Evolutionary conservation across 129 eudicot genomes (phyloP).

Genomic region (Tagetes patula): DNA sequence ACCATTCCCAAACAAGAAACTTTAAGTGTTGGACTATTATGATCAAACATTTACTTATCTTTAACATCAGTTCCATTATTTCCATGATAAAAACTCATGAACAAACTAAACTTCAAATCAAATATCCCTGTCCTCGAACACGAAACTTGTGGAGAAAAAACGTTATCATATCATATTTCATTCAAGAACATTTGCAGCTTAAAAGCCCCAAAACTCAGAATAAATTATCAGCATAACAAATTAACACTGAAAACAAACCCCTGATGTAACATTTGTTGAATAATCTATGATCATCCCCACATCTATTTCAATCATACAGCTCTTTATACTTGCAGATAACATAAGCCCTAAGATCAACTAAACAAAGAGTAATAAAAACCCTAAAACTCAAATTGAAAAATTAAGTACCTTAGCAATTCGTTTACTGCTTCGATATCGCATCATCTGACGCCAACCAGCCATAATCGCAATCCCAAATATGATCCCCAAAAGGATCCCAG

Average conservation of each 20-base stretch:
- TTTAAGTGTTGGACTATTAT: not conserved
- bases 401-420: slow-evolving; percentile 72
- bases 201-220: not conserved
- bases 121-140: not conserved
- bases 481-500: slow-evolving; percentile 86
- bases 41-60: slow-evolving; percentile 14
- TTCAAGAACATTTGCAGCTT: slow-evolving; percentile 9
- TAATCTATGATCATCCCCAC: slow-evolving; percentile 14
- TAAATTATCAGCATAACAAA: not conserved
- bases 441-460: slow-evolving; percentile 97
- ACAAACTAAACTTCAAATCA: not conserved
- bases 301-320: slow-evolving; percentile 21
- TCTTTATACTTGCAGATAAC: slow-evolving; percentile 1
- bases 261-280: slow-evolving; percentile 11
- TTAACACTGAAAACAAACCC: not conserved
- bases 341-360: slow-evolving; percentile 23
- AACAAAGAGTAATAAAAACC: slow-evolving; percentile 5
- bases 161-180: not conserved
- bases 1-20: slow-evolving; percentile 17
- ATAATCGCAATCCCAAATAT: slow-evolving; percentile 73
- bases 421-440: slow-evolving; percentile 63
- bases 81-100: not conserved
- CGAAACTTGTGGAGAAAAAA: not conserved
- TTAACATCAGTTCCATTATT: not conserved
- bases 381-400: slow-evolving; percentile 20